Conservation (phyloP, 306 rosid genomes). For the Cyclanthera cordifolia region DNA sequence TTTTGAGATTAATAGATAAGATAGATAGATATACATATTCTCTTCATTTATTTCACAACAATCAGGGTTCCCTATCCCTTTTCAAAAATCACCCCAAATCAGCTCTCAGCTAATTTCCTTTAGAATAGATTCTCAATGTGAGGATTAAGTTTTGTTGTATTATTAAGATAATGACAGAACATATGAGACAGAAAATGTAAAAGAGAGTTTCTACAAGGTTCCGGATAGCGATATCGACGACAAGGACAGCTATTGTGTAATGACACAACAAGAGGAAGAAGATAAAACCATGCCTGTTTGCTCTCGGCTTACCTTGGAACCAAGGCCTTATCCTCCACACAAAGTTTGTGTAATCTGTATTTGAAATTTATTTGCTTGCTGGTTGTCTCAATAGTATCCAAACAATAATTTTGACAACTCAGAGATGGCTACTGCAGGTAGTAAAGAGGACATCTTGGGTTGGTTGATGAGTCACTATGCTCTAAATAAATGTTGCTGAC, state of each 20-base stretch:
- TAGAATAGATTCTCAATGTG: not conserved
- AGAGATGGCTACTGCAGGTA: slow-evolving; percentile 30
- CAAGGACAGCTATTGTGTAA: not conserved
- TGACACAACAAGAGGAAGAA: not conserved
- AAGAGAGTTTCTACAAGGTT: slow-evolving; percentile 9
- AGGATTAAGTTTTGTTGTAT: not conserved
- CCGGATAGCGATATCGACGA: not conserved
- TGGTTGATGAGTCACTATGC: slow-evolving; percentile 48
- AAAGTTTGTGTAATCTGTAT: not conserved
- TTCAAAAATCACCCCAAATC: not conserved
- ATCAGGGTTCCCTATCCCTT: not conserved
- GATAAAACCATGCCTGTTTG: slow-evolving; percentile 1
- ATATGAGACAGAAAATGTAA: not conserved
- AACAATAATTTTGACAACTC: slow-evolving; percentile 30
- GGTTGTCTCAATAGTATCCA: slow-evolving; percentile 17
- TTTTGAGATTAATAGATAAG: not conserved
- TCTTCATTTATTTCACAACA: not conserved
- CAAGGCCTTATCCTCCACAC: slow-evolving; percentile 37
- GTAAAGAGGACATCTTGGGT: slow-evolving; percentile 22
- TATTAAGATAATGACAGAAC: not conserved
- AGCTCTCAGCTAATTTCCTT: not conserved
- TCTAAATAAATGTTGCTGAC: slow-evolving; percentile 32
- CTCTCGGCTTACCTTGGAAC: slow-evolving; percentile 1
- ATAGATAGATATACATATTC: not conserved
- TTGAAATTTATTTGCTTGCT: slow-evolving; percentile 3